These are phyloP conservation scores for Aschersonia sp. DNA, from an alignment of 2,329 filamentous ascomycete genomes.

Conservation along the genomic window DNA sequence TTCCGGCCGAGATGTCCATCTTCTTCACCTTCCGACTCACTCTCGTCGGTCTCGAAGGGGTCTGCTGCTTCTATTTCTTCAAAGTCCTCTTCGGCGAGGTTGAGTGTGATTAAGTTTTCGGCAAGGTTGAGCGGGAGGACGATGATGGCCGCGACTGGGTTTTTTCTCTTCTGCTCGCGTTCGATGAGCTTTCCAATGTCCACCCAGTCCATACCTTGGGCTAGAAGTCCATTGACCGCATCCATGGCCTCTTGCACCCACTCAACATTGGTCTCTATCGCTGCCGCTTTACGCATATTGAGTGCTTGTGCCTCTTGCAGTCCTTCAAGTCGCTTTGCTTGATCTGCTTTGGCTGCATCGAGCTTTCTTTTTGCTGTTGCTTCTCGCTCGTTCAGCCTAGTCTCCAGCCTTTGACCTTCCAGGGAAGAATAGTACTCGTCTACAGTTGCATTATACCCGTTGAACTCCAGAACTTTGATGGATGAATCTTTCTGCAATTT, in stretches of 20 bases:
- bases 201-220: constrained; percentile 94
- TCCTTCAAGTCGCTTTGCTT: constrained; percentile 71
- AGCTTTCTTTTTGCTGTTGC: constrained; percentile 70
- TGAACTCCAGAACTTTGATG: constrained; percentile 58
- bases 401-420: constrained; percentile 85
- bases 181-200: constrained; percentile 82
- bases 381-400: constrained; percentile 68
- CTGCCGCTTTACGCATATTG: constrained; percentile 77
- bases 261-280: constrained; percentile 82
- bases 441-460: constrained; percentile 82
- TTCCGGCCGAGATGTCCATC: constrained; percentile 8
- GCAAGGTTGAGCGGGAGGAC: constrained; percentile 75
- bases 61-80: constrained; percentile 47
- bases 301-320: constrained; percentile 68
- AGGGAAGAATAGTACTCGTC: constrained; percentile 97
- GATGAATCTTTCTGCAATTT: constrained; percentile 59
- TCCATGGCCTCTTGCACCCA: constrained; percentile 86
- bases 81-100: constrained; percentile 56
- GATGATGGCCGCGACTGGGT: constrained; percentile 78
- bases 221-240: constrained; percentile 81
- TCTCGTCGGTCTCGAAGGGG: constrained; percentile 53
- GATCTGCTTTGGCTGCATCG: constrained; percentile 70
- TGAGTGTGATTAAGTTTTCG: constrained; percentile 76
- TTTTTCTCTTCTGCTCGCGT: constrained; percentile 65
- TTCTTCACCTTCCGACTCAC: constrained; percentile 25